Evolutionary conservation across 306 rosid species (phyloP).

Genomic region (Alnus glutinosa): DNA sequence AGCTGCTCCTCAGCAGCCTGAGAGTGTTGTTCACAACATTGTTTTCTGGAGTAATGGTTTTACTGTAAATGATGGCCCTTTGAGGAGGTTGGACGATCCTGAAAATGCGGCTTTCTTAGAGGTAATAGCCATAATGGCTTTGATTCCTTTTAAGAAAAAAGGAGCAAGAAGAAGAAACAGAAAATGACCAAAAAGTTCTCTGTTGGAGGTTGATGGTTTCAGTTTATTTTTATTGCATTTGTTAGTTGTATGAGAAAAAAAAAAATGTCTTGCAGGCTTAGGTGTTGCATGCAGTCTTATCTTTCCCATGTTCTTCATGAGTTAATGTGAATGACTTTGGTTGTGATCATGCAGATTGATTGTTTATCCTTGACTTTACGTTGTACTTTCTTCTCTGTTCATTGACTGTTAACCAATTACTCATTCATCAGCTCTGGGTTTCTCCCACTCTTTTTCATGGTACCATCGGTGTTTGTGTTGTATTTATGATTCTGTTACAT

Average conservation of each 20-base stretch:
- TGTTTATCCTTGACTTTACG: background rate
- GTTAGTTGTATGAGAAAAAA: slow-evolving; percentile 8
- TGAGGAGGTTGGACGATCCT: slow-evolving; percentile 97
- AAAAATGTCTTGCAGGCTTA: background rate
- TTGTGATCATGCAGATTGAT: background rate
- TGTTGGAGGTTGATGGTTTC: background rate
- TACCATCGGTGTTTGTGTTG: background rate
- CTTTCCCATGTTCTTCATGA: background rate
- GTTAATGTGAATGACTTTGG: background rate
- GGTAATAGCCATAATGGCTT: slow-evolving; percentile 41
- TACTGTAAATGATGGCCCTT: slow-evolving; percentile 84
- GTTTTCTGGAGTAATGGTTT: slow-evolving; percentile 92
- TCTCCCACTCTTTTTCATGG: slow-evolving; percentile 6
- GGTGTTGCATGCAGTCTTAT: background rate
- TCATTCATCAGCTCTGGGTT: slow-evolving; percentile 14
- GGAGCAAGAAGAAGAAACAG: background rate
- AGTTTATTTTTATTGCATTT: background rate
- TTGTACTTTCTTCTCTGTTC: background rate
- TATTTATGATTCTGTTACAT: slow-evolving; percentile 23
- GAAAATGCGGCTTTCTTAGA: slow-evolving; percentile 89
- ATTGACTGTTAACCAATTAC: background rate
- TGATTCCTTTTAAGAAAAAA: slow-evolving; percentile 13
- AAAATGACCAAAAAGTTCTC: background rate
- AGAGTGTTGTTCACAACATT: slow-evolving; percentile 79
- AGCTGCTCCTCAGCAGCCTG: slow-evolving; percentile 79